Evolutionary conservation across 2,329 filamentous ascomycete genomes (phyloP), one percentile per base, ranked within the genome.

Genomic region (Scedosporium minutisporum): DNA sequence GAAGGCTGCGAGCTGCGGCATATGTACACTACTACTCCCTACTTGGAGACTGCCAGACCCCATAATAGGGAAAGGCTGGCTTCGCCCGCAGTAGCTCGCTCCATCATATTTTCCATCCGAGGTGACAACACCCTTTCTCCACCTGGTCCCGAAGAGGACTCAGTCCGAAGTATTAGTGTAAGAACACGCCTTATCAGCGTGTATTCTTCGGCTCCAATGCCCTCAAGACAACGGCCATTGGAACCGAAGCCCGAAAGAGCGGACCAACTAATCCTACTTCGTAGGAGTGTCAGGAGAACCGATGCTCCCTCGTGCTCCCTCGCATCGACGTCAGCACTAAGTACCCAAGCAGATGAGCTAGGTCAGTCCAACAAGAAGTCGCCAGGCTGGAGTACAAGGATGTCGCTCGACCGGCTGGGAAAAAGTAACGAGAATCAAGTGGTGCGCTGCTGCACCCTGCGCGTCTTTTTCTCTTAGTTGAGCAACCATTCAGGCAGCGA

Each of bases 391-490:
- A 57, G n/a, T 21, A 23, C 9, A 29, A 57, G 25, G 51, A 57
- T 57, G 14, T 57, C 57, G 57, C 57, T 33, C 57, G 12, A 38
- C 33, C 33, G 4, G 33, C 33, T 38, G 9, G 33, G 33, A 38
- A 38, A 48, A 23, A 23, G 51, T 10, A 55, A 55, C 12, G 7
- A 18, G 29, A 23, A 55, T 55, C 12, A 3, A 48, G 16, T 48
- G 4, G 44, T 48, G 51, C 23, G 18, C 51, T 53, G 29, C 57
- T 59, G 57, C 57, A 59, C 21, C 33, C 57, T 62, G 60, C 60
- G 60, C 60, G 60, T 58, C 51, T 44, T 62, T 44, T 42, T 55
- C 53, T 51, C 23, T 42, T 27, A 46, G 51, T 51, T 18, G 57
- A 41, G 38, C 33, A 42, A 25, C 33, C 33, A 44, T 42, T 25